Evolutionary conservation across 1,284 basidiomycete genomes (phyloP).

Genomic region (Cryptococcus amylolentus): DNA sequence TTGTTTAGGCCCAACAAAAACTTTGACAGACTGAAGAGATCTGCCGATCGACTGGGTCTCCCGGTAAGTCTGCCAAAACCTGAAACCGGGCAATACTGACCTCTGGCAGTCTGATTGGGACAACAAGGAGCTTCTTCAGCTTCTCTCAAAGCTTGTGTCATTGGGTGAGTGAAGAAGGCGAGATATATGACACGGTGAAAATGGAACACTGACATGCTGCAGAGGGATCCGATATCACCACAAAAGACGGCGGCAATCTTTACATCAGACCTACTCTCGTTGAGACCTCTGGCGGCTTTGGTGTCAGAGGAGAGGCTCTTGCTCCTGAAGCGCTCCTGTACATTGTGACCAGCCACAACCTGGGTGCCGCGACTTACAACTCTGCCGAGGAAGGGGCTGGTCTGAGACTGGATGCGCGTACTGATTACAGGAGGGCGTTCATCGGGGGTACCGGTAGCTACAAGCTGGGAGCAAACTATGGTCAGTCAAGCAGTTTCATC

Average conservation of each 20-base stretch:
- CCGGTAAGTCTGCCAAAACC: slow-evolving; percentile 25
- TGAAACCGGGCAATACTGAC: background rate
- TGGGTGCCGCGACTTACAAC: slow-evolving; percentile 40
- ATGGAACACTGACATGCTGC: background rate
- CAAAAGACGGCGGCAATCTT: slow-evolving; percentile 39
- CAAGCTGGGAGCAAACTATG: slow-evolving; percentile 48
- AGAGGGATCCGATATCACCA: slow-evolving; percentile 34
- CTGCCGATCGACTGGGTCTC: slow-evolving; percentile 39
- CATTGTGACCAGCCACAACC: slow-evolving; percentile 41
- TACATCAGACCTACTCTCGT: slow-evolving; percentile 47
- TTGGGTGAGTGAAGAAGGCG: slow-evolving; percentile 27
- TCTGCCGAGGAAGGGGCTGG: slow-evolving; percentile 25
- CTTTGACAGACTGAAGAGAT: slow-evolving; percentile 45
- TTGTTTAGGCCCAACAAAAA: slow-evolving; percentile 44
- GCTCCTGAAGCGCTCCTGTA: slow-evolving; percentile 41
- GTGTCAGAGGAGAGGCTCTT: slow-evolving; percentile 39
- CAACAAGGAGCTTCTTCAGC: slow-evolving; percentile 40
- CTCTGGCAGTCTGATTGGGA: slow-evolving; percentile 37
- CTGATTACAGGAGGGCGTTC: slow-evolving; percentile 45
- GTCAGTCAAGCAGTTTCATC: slow-evolving; percentile 14
- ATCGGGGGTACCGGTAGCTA: slow-evolving; percentile 44
- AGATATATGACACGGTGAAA: background rate
- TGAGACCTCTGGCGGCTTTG: slow-evolving; percentile 45
- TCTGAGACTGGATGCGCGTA: slow-evolving; percentile 40
- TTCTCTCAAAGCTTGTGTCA: slow-evolving; percentile 41